These are phyloP conservation scores for Haplosporangium sp. DNA, from an alignment of 371 early-diverging fungal species.

Conservation along the genomic window DNA sequence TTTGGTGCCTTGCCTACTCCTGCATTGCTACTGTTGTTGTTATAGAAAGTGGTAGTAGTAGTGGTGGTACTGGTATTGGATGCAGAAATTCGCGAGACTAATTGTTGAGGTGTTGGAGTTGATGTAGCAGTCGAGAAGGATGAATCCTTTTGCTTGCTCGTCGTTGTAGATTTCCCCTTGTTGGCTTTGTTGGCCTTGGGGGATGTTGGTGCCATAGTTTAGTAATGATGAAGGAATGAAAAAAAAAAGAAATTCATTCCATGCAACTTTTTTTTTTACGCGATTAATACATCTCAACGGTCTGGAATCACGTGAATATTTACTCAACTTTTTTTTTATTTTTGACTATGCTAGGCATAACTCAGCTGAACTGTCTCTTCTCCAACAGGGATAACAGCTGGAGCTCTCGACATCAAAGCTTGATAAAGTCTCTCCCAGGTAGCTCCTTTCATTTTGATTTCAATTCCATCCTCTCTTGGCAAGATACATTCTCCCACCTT, in stretches of 20 bases:
- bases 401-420: constrained; percentile 41
- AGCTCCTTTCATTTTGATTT: constrained; percentile 38
- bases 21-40: background rate
- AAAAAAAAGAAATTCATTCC: background rate
- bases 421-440: constrained; percentile 53
- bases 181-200: constrained; percentile 30
- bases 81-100: background rate
- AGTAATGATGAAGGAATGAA: too few relatives aligned
- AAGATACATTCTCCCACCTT: constrained; percentile 27
- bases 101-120: background rate
- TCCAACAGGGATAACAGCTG: constrained; percentile 46
- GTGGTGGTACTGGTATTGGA: background rate
- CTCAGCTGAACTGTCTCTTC: constrained; percentile 35
- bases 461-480: constrained; percentile 44
- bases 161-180: constrained; percentile 12
- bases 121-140: constrained; percentile 1
- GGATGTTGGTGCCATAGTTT: constrained; percentile 25
- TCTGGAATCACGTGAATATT: too few relatives aligned
- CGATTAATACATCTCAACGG: too few relatives aligned
- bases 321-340: too few relatives aligned
- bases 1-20: constrained; percentile 16
- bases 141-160: background rate
- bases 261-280: background rate
- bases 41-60: background rate
- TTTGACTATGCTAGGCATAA: constrained; percentile 19